phyloP scores from a whole-genome alignment of 2,329 filamentous ascomycete species.

The Ophiocordyceps sinensis region DNA sequence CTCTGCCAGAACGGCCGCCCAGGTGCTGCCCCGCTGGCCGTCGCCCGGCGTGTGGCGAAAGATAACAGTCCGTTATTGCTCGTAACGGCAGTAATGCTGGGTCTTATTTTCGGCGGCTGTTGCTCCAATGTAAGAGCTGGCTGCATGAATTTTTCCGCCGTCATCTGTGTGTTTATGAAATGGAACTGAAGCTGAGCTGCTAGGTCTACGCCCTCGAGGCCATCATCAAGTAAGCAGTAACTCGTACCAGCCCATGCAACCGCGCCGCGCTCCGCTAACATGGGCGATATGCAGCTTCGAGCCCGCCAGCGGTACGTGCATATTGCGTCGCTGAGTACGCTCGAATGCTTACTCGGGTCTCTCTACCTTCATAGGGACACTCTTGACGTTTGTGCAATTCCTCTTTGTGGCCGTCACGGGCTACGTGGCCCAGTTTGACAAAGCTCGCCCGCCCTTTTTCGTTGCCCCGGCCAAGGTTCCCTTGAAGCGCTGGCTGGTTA shows the following conservation, averaged over 20 bases:
- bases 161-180: background rate
- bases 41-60: background rate
- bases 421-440: conserved; percentile 61
- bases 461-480: conserved; percentile 68
- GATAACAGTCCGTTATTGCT: conserved; percentile 23
- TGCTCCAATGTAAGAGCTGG: conserved; percentile 64
- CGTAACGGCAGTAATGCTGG: conserved; percentile 53
- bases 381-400: conserved; percentile 83
- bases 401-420: conserved; percentile 68
- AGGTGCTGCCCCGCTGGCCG: background rate
- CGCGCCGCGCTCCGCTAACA: background rate
- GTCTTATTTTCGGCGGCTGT: conserved; percentile 87
- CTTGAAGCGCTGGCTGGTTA: conserved; percentile 70
- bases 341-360: background rate
- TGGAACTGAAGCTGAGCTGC: conserved; percentile 9
- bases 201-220: conserved; percentile 93
- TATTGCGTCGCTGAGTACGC: background rate
- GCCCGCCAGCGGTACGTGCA: conserved; percentile 58
- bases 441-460: conserved; percentile 52
- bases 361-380: conserved; percentile 42
- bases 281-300: conserved; percentile 46
- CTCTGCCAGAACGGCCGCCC: background rate
- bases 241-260: conserved; percentile 6
- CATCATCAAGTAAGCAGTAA: conserved; percentile 71
- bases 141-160: background rate